phyloP scores from a whole-genome alignment of 148 eudicot genomes.

The Vaccinium macrocarpon region DNA sequence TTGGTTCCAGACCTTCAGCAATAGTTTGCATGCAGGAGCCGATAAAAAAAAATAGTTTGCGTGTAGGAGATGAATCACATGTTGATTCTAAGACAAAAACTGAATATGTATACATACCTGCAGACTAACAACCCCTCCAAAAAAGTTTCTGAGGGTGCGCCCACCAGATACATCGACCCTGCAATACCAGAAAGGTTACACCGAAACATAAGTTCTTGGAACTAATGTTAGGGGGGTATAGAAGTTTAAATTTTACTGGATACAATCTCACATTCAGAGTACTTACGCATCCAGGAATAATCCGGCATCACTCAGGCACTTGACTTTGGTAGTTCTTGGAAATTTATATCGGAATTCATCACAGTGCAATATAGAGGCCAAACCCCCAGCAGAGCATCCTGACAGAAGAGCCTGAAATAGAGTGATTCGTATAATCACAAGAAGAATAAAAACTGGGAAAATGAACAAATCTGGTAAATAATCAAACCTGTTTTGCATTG shows the following conservation, averaged over 20 bases:
- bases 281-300: slow-evolving; percentile 87
- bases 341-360: slow-evolving; percentile 67
- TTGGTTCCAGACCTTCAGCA: background rate
- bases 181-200: slow-evolving; percentile 19
- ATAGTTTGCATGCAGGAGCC: background rate
- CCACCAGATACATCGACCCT: slow-evolving; percentile 90
- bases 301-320: slow-evolving; percentile 95
- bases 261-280: background rate
- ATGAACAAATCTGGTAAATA: background rate
- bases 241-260: background rate
- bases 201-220: background rate
- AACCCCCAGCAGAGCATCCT: slow-evolving; percentile 98
- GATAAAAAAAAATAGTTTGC: background rate
- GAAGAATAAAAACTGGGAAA: background rate
- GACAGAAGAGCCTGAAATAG: slow-evolving; percentile 75
- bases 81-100: background rate
- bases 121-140: slow-evolving; percentile 64
- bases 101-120: slow-evolving; percentile 44
- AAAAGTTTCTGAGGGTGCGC: slow-evolving; percentile 62
- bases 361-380: slow-evolving; percentile 89
- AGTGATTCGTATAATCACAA: background rate
- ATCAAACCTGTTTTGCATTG: slow-evolving; percentile 57
- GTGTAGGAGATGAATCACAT: background rate
- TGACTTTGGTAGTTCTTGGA: slow-evolving; percentile 62
- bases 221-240: background rate